Base-by-base conservation (phyloP, 2,329 filamentous ascomycete genomes). In the Fusarium agapanthi region DNA sequence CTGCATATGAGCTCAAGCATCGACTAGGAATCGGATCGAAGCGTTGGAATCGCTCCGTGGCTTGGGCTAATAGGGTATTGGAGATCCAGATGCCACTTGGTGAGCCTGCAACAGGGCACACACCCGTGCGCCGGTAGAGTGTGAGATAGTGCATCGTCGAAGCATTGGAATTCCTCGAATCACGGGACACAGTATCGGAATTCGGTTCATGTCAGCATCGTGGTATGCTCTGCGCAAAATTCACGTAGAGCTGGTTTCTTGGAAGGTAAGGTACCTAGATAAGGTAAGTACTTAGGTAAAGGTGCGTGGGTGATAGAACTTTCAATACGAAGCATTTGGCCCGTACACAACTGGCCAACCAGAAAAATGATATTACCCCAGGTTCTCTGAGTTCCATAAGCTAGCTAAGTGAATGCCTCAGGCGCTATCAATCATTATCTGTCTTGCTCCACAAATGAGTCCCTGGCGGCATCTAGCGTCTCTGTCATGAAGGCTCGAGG, bases 1-100 rank as follows among this genome's bases (percentile, higher is more conserved):
- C 88, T 0, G 86, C 85, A 12, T 85, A 81, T 32, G 84, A 86
- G 74, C 81, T 83, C 18, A 84, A 69, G 35, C 67, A 74, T 53
- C 83, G 79, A 30, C 71, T 68, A 9, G 75, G 57, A 16, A 64
- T 60, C 11, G 64, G 22, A n/a, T 63, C 65, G 13, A 69, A 51
- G 26, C 76, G 76, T n/a, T 75, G 71, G 26, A 77, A 81, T 48
- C 75, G 77, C 37, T 81, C 78, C 75, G 80, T 73, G 58, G 80
- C 78, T 60, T 76, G 77, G 18, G 71, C 56, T n/a, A 82, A 77
- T 74, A 81, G 76, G 20, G 70, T 67, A 61, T 81, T 80, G 32
- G 80, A 78, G 65, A 81, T 75, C 78, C 79, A 80, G 54, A 80
- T 67, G 68, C 76, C 77, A 26, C 76, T 72, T 47, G 69, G 67